Conservation (phyloP, 352 stramenopile genomes). For the Phytophthora parvispora region DNA sequence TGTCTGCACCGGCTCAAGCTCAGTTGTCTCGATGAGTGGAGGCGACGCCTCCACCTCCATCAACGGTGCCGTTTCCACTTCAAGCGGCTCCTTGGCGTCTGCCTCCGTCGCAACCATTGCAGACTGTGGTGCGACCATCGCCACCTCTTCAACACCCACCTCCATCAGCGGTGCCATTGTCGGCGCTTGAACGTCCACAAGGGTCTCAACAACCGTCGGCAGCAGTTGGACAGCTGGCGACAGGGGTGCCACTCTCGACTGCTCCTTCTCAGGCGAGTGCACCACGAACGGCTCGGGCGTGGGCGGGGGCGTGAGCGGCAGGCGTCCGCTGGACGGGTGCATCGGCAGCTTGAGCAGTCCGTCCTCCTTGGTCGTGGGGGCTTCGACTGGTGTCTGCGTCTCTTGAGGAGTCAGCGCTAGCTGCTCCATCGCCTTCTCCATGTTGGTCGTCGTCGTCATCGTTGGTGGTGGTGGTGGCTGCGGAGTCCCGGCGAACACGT, state of each 20-base stretch:
- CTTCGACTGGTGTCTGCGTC: neutral
- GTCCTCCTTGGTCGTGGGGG: conserved; percentile 4
- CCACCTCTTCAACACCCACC: neutral
- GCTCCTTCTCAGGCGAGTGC: conserved; percentile 37
- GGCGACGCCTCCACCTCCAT: neutral
- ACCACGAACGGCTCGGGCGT: conserved; percentile 27
- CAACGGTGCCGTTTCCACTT: neutral
- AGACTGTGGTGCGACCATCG: neutral
- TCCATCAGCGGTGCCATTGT: neutral
- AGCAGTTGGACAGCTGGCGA: conserved; percentile 1
- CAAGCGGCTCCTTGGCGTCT: neutral
- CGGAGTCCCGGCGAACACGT: conserved; percentile 16
- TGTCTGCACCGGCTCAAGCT: conserved; percentile 2
- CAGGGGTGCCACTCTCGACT: conserved; percentile 25
- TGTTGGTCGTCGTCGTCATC: conserved; percentile 1
- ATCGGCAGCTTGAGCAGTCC: conserved; percentile 26
- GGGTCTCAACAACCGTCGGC: conserved; percentile 2
- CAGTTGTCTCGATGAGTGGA: neutral
- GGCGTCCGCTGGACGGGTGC: conserved; percentile 29
- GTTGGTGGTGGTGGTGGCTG: no score
- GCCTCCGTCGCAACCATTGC: neutral
- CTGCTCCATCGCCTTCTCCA: conserved; percentile 23
- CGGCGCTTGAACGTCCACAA: neutral
- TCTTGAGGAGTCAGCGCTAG: conserved; percentile 14
- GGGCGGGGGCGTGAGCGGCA: conserved; percentile 29